Base-by-base conservation (phyloP, 768 basidiomycete genomes). In the Hemileccinum rubropunctum region DNA sequence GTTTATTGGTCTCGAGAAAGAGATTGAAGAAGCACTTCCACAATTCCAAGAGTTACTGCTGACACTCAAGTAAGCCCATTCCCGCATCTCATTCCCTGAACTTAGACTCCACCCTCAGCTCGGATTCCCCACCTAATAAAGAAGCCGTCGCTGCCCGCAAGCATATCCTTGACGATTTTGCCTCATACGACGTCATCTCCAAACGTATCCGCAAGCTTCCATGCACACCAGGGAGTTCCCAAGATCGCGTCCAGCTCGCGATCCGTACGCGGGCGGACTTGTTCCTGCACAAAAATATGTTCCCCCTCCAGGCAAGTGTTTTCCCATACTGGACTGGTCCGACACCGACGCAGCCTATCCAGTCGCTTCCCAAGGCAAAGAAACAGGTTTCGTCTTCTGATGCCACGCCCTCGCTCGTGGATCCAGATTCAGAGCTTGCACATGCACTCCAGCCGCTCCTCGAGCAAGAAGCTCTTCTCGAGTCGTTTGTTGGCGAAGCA, bases 391-490 rank as follows among this genome's bases (percentile, higher is more conserved):
- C 56, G 26, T 34, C 52, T 5, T 47, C 56, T 35, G 61, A 58
- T 42, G 39, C 50, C 28, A 48, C 38, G 2, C 57, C 50, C 23
- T 59, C 63, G 3, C 60, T 69, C n/a, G 71, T 82, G 53, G 85
- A 86, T 58, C 77, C 79, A 1, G 84, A 88, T 54, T 84, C 89
- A 3, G 75, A 81, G 28, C 69, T 91, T 18, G 91, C 92, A 3
- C 74, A 80, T 37, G 71, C 76, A 7, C 71, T 98, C 14, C 94
- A 98, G 58, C 94, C 94, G 3, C 72, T 98, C 12, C 78, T 98
- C 14, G 94, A 98, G 69, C 95, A 98, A 67, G 95, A 99, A 68
- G 86, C 88, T 3, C 76, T 98, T 41, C 77, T 99, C 17, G 90
- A 95, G 68, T 78, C 83, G 2, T 98, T 94, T 61, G 82, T 98